These are phyloP conservation scores for Amylocystis lapponica DNA, from an alignment of 768 basidiomycete species.

Conservation along the genomic window DNA sequence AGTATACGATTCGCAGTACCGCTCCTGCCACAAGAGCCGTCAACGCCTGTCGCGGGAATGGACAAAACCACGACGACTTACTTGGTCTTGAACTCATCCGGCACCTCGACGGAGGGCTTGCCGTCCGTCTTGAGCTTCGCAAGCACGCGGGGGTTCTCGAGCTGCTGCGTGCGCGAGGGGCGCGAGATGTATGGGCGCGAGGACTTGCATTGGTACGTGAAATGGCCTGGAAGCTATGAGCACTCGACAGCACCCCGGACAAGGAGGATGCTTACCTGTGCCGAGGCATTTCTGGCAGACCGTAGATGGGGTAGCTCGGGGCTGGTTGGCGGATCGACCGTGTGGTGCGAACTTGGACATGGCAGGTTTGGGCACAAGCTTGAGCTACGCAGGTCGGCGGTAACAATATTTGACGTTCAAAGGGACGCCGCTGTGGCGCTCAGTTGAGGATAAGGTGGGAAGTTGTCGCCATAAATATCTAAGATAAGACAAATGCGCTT, in stretches of 20 bases:
- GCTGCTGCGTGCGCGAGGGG: conserved; percentile 83
- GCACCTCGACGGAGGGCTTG: conserved; percentile 76
- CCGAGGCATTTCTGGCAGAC: conserved; percentile 80
- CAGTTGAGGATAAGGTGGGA: too few relatives aligned
- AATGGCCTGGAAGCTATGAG: conserved; percentile 56
- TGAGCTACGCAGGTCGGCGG: too few relatives aligned
- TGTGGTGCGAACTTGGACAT: conserved; percentile 87
- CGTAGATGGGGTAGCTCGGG: conserved; percentile 59
- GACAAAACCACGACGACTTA: conserved; percentile 29
- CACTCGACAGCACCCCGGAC: background rate
- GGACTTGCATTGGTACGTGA: conserved; percentile 86
- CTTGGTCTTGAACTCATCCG: conserved; percentile 88
- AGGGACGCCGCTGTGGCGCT: too few relatives aligned
- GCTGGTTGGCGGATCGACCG: conserved; percentile 51
- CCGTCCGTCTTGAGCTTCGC: conserved; percentile 66
- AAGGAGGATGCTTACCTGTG: conserved; percentile 39
- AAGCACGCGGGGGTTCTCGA: conserved; percentile 69
- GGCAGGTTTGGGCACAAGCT: too few relatives aligned
- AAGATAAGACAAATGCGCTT: too few relatives aligned
- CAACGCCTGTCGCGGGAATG: background rate
- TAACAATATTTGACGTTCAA: too few relatives aligned
- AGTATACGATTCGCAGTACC: conserved; percentile 86
- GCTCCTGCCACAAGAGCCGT: conserved; percentile 33
- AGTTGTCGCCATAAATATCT: too few relatives aligned
- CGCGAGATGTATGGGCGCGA: conserved; percentile 77